Percentiles rank a stretch among this genome's conserved stretches.
phyloP scores from a whole-genome alignment of 2,329 filamentous ascomycete species.

The Tolypocladium ophioglossoides region DNA sequence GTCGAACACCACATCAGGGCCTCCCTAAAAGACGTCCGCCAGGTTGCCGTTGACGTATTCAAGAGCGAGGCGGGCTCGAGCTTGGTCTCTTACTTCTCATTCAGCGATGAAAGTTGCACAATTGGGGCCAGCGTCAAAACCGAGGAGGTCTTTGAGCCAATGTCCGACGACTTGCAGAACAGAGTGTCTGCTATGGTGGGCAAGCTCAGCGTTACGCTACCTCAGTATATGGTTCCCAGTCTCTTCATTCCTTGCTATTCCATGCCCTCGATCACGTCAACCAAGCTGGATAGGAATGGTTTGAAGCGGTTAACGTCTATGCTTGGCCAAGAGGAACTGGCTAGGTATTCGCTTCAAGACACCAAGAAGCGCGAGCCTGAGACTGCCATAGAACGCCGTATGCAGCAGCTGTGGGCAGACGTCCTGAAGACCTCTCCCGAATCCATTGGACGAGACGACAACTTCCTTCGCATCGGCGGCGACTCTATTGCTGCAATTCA shows the following conservation, averaged over 20 bases:
- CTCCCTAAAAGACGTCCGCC: too few relatives aligned
- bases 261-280: constrained; percentile 4
- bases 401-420: constrained; percentile 9
- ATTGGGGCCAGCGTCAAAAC: background rate
- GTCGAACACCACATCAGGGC: too few relatives aligned
- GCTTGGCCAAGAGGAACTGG: background rate
- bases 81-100: background rate
- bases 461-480: constrained; percentile 11
- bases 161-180: background rate
- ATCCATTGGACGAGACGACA: constrained; percentile 7
- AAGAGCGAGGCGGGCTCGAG: constrained; percentile 8
- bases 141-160: background rate
- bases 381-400: constrained; percentile 1
- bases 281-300: constrained; percentile 3
- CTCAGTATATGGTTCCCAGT: constrained; percentile 1
- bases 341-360: background rate
- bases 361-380: constrained; percentile 1
- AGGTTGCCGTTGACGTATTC: constrained; percentile 12
- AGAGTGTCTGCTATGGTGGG: background rate
- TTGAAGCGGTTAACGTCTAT: background rate
- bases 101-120: background rate
- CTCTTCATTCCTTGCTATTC: constrained; percentile 2
- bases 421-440: constrained; percentile 3
- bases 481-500: constrained; percentile 13
- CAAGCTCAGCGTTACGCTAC: background rate